A percentile compares a stretch with the other conserved stretches of the same genome.
Conservation (phyloP, 768 basidiomycete genomes). For the Auricularia sp. region DNA sequence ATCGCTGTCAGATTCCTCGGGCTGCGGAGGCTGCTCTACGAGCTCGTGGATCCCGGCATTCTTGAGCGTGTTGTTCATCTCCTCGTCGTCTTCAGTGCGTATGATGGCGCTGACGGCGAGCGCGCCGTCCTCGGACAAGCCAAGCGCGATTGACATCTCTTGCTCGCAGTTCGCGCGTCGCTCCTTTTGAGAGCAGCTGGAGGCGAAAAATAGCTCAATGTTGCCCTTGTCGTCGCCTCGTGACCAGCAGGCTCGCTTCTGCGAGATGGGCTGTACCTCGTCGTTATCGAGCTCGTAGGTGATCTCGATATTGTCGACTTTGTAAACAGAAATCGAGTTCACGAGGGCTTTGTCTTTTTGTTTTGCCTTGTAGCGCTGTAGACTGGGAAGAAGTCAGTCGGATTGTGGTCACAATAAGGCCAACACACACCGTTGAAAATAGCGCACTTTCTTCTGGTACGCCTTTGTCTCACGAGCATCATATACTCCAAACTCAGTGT, state of each 20-base stretch:
- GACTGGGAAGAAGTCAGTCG: neutral
- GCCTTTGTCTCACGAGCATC: neutral
- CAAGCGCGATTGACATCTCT: neutral
- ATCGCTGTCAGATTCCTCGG: neutral
- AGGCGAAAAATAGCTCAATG: neutral
- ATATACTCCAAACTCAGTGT: neutral
- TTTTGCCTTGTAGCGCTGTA: neutral
- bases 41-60: neutral
- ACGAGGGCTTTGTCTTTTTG: neutral
- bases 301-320: no score
- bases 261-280: no score
- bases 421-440: neutral
- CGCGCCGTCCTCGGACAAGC: neutral
- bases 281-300: no score
- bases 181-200: neutral
- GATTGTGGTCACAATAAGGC: neutral
- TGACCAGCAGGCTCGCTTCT: no score
- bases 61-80: neutral
- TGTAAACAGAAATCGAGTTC: no score
- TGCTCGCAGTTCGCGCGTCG: neutral
- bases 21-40: neutral
- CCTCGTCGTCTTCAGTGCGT: neutral
- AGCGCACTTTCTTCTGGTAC: neutral
- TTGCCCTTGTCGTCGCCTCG: neutral
- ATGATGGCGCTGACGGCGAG: neutral